These are phyloP conservation scores for Pseudopediastrum boryanum DNA, from an alignment of 139 green algal species.

Conservation along the genomic window DNA sequence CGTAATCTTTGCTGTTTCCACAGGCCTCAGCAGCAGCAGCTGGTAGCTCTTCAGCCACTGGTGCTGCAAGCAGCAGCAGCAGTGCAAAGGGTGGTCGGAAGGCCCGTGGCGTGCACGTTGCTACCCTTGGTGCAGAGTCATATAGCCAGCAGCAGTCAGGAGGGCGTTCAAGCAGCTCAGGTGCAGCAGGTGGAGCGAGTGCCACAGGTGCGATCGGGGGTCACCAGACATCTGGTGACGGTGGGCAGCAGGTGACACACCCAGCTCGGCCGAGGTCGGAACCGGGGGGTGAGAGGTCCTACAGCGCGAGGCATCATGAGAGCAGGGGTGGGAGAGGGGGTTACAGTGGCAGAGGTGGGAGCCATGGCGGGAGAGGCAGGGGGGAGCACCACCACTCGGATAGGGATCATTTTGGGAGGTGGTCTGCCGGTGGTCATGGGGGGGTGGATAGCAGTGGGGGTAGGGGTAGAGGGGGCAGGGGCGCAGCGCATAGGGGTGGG, in stretches of 20 bases:
- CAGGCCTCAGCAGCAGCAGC: too few relatives aligned
- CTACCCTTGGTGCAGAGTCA: not conserved
- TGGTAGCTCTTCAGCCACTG: too few relatives aligned
- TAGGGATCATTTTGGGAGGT: conserved; percentile 1
- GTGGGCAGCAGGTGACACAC: not conserved
- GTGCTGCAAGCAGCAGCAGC: too few relatives aligned
- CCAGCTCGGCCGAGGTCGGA: not conserved
- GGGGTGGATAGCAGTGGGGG: conserved; percentile 8
- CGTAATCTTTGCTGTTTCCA: too few relatives aligned
- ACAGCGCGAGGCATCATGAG: conserved; percentile 1
- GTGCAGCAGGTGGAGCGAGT: conserved; percentile 10
- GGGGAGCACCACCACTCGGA: too few relatives aligned
- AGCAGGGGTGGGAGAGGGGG: conserved; percentile 1
- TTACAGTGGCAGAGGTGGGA: conserved; percentile 19
- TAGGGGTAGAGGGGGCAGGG: conserved; percentile 5
- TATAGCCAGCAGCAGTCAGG: not conserved
- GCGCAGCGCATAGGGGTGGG: not conserved
- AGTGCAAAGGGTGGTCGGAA: too few relatives aligned
- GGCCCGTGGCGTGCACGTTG: too few relatives aligned
- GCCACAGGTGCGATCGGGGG: not conserved
- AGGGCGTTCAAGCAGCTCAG: not conserved
- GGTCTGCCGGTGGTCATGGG: conserved; percentile 14
- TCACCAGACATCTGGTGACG: not conserved
- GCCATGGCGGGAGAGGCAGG: not conserved
- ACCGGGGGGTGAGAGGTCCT: conserved; percentile 1